phyloP scores from a whole-genome alignment of 208 protist genomes.

The Sergeia podlipaevii region DNA sequence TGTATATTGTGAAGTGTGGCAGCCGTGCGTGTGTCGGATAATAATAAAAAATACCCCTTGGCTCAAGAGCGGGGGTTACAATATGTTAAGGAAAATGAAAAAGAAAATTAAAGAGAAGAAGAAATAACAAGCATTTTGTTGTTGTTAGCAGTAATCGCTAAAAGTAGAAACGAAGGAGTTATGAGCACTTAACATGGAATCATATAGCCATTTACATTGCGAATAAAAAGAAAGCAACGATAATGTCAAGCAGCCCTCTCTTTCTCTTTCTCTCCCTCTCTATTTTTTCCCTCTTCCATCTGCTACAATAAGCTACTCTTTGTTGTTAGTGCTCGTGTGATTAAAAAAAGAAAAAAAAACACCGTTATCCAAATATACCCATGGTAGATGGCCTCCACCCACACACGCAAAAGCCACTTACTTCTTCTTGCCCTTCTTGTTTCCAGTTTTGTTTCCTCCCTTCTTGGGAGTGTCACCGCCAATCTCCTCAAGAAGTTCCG shows the following conservation, averaged over 20 bases:
- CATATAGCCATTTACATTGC: too few relatives aligned
- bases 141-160: too few relatives aligned
- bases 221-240: constrained; percentile 5
- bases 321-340: too few relatives aligned
- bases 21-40: background rate
- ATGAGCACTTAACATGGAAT: too few relatives aligned
- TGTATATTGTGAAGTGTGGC: too few relatives aligned
- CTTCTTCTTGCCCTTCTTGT: constrained; percentile 22
- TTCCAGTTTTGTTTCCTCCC: constrained; percentile 14
- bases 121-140: background rate
- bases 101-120: constrained; percentile 8
- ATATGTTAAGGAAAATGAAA: background rate
- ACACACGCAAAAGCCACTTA: background rate
- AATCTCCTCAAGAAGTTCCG: constrained; percentile 55
- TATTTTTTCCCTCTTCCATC: too few relatives aligned
- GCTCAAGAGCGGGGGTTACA: background rate
- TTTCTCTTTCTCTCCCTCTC: constrained; percentile 15
- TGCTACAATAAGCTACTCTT: too few relatives aligned
- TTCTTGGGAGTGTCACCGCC: constrained; percentile 33
- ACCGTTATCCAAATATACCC: too few relatives aligned
- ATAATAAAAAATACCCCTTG: constrained; percentile 3
- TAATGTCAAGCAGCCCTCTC: constrained; percentile 4
- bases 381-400: too few relatives aligned
- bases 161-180: too few relatives aligned
- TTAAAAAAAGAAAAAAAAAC: too few relatives aligned